phyloP scores from a whole-genome alignment of 164 flowering plant species.

The Annona squamosa region DNA sequence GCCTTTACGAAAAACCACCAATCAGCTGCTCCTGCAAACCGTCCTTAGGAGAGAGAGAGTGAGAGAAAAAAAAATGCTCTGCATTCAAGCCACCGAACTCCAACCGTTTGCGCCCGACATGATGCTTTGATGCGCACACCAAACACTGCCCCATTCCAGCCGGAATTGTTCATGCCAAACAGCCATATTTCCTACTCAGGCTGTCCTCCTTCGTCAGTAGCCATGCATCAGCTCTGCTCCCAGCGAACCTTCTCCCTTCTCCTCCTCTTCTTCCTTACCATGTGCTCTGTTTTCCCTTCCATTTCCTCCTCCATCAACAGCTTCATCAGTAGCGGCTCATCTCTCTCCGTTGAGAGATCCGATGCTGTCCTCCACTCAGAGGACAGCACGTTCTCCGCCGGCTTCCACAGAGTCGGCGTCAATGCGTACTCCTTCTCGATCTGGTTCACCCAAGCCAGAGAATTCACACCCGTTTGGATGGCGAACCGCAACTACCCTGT shows the following conservation, averaged over 20 bases:
- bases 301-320: not conserved
- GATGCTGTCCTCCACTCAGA: slow-evolving; percentile 11
- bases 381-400: slow-evolving; percentile 12
- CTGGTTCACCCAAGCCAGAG: slow-evolving; percentile 14
- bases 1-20: too few relatives aligned
- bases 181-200: too few relatives aligned
- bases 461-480: slow-evolving; percentile 17
- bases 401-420: slow-evolving; percentile 17
- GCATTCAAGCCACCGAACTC: too few relatives aligned
- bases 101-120: too few relatives aligned
- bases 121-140: too few relatives aligned
- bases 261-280: not conserved
- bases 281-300: not conserved
- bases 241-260: not conserved
- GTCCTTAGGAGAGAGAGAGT: too few relatives aligned
- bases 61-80: too few relatives aligned
- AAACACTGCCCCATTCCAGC: too few relatives aligned
- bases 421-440: slow-evolving; percentile 16
- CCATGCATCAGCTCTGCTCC: not conserved
- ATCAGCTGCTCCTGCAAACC: too few relatives aligned
- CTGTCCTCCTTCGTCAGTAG: too few relatives aligned
- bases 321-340: slow-evolving; percentile 8
- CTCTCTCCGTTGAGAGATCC: slow-evolving; percentile 12
- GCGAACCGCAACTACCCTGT: slow-evolving; percentile 22
- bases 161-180: too few relatives aligned